Evolutionary conservation across 106 monocot genomes (phyloP).

Genomic region (Dioscorea dumetorum): DNA sequence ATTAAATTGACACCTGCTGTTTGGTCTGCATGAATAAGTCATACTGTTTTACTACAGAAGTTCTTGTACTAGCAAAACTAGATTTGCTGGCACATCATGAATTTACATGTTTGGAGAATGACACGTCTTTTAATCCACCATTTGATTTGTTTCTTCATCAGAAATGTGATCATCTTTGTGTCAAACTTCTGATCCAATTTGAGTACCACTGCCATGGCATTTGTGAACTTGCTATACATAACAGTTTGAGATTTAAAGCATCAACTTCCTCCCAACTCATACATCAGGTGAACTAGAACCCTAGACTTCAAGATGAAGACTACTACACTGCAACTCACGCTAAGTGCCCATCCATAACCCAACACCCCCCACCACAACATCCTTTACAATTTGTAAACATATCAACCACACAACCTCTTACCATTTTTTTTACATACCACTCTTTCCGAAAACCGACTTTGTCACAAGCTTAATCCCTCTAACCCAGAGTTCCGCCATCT

Average conservation of each 20-base stretch:
- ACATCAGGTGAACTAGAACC: not conserved
- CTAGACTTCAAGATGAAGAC: not conserved
- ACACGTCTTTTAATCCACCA: too few relatives aligned
- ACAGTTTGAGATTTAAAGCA: not conserved
- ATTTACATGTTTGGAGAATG: too few relatives aligned
- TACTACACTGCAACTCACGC: not conserved
- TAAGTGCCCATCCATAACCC: too few relatives aligned
- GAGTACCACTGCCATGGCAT: not conserved
- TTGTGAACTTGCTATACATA: not conserved
- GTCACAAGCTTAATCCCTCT: slow-evolving; percentile 63
- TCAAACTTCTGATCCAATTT: too few relatives aligned
- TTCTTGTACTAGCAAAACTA: too few relatives aligned
- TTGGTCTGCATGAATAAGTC: too few relatives aligned
- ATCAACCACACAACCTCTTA: not conserved
- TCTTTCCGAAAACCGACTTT: slow-evolving; percentile 11
- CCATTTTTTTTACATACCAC: not conserved
- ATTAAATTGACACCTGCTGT: too few relatives aligned
- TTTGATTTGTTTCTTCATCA: too few relatives aligned
- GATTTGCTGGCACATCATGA: too few relatives aligned
- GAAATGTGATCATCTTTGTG: too few relatives aligned
- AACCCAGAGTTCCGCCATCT: slow-evolving; percentile 72
- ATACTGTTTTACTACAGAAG: too few relatives aligned
- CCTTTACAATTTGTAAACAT: not conserved
- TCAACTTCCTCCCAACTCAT: not conserved
- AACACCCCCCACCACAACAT: not conserved